A percentile compares a stretch with the other conserved stretches of the same genome.
Conservation (phyloP, 129 eudicot genomes). For the Tagetes patula region DNA sequence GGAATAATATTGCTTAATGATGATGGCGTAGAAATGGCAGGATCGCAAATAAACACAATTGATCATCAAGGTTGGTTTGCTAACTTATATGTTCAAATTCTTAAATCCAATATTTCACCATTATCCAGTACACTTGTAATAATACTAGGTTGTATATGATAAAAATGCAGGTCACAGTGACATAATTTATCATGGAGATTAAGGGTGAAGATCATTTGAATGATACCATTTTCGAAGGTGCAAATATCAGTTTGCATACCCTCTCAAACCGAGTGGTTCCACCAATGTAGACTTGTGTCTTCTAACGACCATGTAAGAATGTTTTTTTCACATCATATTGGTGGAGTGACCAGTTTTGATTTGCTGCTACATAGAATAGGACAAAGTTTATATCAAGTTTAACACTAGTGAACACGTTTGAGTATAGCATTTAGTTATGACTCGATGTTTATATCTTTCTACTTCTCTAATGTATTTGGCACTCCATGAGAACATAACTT, state of each 20-base stretch:
- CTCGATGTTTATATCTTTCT: too few species aligned
- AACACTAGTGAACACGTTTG: too few species aligned
- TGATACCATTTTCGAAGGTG: too few species aligned
- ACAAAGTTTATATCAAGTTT: background rate
- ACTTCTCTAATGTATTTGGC: too few species aligned
- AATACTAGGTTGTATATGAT: background rate
- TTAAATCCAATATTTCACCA: background rate
- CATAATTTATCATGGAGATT: conserved; percentile 27
- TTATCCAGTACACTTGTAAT: background rate
- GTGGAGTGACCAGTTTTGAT: background rate
- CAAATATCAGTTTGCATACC: too few species aligned
- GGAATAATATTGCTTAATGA: conserved; percentile 71
- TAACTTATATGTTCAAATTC: conserved; percentile 6
- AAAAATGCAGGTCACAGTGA: conserved; percentile 36
- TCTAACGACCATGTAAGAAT: background rate
- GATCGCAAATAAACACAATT: conserved; percentile 65
- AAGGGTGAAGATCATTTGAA: conserved; percentile 21
- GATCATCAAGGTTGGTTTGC: conserved; percentile 58
- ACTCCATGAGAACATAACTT: too few species aligned
- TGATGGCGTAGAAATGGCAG: conserved; percentile 64
- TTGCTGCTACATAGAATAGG: background rate
- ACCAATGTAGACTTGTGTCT: background rate
- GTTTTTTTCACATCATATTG: background rate
- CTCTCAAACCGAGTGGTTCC: background rate
- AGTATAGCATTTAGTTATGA: too few species aligned